Conservation (phyloP, 306 rosid genomes). For the Purshia tridentata region DNA sequence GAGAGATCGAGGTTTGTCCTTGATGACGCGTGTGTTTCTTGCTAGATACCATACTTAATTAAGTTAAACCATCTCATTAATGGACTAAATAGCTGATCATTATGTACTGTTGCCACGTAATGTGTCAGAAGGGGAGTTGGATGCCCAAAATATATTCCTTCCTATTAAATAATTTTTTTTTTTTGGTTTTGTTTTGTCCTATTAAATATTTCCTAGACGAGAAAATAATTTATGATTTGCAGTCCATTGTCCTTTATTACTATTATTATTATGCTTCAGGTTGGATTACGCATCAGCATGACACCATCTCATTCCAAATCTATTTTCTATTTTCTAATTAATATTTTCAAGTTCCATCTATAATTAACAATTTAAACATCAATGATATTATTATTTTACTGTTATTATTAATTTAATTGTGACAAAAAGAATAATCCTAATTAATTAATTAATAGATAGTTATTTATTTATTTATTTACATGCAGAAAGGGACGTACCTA, state of each 20-base stretch:
- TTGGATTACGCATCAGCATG: background rate
- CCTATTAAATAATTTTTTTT: too few relatives aligned
- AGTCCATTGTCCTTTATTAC: background rate
- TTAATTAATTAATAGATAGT: too few relatives aligned
- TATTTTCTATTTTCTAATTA: background rate
- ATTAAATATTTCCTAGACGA: background rate
- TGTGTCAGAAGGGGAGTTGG: constrained; percentile 22
- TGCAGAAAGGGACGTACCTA: constrained; percentile 93
- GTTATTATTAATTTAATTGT: too few relatives aligned
- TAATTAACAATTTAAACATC: background rate
- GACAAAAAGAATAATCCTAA: too few relatives aligned
- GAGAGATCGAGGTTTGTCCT: background rate
- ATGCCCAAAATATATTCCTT: constrained; percentile 6
- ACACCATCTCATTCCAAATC: background rate
- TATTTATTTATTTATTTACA: constrained; percentile 16
- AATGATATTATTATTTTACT: too few relatives aligned
- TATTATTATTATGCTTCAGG: background rate
- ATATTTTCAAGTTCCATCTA: background rate
- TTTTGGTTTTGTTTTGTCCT: too few relatives aligned
- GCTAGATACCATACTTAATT: background rate
- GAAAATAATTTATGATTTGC: background rate
- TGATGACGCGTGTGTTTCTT: background rate
- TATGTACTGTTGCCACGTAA: background rate
- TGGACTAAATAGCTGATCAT: background rate
- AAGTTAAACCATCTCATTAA: background rate